phyloP scores from a whole-genome alignment of 2,329 filamentous ascomycete genomes.

The Fusarium decemcellulare region DNA sequence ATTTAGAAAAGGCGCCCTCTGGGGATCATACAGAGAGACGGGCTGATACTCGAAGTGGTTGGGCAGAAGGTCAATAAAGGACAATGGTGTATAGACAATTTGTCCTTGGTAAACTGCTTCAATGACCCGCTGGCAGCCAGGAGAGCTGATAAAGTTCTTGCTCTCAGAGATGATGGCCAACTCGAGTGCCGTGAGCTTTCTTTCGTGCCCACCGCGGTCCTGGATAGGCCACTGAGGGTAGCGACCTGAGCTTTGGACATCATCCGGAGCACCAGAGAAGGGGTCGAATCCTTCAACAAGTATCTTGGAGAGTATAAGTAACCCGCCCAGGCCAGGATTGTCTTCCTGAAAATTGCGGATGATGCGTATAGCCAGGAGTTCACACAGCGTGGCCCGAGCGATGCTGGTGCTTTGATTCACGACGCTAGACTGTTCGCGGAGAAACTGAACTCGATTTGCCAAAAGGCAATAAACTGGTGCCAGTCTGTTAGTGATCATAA shows the following conservation, averaged over 20 bases:
- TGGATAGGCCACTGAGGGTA: conserved; percentile 57
- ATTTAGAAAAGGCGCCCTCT: conserved; percentile 74
- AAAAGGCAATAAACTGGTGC: conserved; percentile 75
- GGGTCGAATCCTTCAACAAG: conserved; percentile 79
- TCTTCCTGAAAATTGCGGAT: conserved; percentile 77
- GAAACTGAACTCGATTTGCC: conserved; percentile 78
- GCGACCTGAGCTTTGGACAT: conserved; percentile 65
- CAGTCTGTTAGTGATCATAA: too few relatives aligned
- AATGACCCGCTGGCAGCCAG: conserved; percentile 77
- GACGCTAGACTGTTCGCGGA: conserved; percentile 74
- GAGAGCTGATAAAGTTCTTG: conserved; percentile 74
- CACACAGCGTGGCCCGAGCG: conserved; percentile 76
- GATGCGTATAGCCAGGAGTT: conserved; percentile 75
- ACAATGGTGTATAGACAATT: conserved; percentile 77
- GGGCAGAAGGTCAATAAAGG: conserved; percentile 79
- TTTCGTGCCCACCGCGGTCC: conserved; percentile 56
- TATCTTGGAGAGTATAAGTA: conserved; percentile 75
- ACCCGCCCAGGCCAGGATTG: conserved; percentile 70
- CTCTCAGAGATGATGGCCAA: conserved; percentile 80
- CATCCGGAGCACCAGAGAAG: conserved; percentile 75
- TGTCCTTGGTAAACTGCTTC: conserved; percentile 77
- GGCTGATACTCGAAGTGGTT: conserved; percentile 80
- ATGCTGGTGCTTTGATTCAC: conserved; percentile 78
- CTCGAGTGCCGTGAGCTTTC: conserved; percentile 77
- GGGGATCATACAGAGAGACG: conserved; percentile 77